Conservation (phyloP, 495 filamentous ascomycete species). For the Letharia columbiana region DNA sequence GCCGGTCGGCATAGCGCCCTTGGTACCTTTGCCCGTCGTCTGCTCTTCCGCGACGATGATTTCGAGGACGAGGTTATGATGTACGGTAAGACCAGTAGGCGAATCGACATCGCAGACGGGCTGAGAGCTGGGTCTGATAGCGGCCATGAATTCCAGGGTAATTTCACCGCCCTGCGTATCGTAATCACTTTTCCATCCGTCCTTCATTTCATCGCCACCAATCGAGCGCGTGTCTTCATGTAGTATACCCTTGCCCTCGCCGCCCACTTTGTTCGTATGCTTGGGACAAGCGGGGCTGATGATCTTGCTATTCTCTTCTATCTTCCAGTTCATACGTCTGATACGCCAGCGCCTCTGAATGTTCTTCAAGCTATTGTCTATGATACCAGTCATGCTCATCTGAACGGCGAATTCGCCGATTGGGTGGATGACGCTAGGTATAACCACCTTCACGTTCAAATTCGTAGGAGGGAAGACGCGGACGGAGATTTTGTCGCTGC, state of each 20-base stretch:
- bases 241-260: constrained; percentile 63
- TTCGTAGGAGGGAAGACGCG: constrained; percentile 96
- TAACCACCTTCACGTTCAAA: constrained; percentile 70
- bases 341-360: constrained; percentile 66
- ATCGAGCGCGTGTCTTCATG: constrained; percentile 72
- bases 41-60: constrained; percentile 92
- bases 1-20: constrained; percentile 33
- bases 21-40: constrained; percentile 41
- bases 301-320: constrained; percentile 76
- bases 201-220: constrained; percentile 64
- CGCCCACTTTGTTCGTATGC: constrained; percentile 64
- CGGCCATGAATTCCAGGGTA: constrained; percentile 73
- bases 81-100: constrained; percentile 66
- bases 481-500: constrained; percentile 65
- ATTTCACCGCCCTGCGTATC: constrained; percentile 59
- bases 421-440: constrained; percentile 77
- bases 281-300: constrained; percentile 74
- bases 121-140: constrained; percentile 50
- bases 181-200: constrained; percentile 97
- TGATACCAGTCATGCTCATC: constrained; percentile 71
- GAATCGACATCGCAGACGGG: constrained; percentile 74
- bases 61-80: constrained; percentile 82
- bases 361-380: constrained; percentile 49
- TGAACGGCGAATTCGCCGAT: constrained; percentile 73
- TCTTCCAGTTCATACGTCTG: constrained; percentile 82